A percentile compares a stretch with the other conserved stretches of the same genome.
phyloP scores from a whole-genome alignment of 768 basidiomycete species.

The Psilocybe azurescens region DNA sequence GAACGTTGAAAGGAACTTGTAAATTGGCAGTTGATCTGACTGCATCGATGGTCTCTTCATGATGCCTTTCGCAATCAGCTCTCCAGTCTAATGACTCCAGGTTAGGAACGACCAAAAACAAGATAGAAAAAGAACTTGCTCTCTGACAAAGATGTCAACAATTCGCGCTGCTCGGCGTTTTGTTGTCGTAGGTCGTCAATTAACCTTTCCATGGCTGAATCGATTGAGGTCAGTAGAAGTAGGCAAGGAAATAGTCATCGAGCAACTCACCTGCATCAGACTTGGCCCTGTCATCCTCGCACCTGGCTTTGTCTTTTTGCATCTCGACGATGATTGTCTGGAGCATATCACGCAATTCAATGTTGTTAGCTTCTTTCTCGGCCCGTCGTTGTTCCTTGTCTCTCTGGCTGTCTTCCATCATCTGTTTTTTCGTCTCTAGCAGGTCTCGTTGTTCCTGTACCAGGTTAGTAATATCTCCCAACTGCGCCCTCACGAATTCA shows the following conservation, averaged over 20 bases:
- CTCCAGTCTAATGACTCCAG: slow-evolving; percentile 60
- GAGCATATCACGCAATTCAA: slow-evolving; percentile 66
- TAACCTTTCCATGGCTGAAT: slow-evolving; percentile 62
- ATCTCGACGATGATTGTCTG: slow-evolving; percentile 61
- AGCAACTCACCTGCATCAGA: slow-evolving; percentile 55
- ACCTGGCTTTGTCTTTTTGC: slow-evolving; percentile 51
- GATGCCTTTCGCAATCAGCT: slow-evolving; percentile 65
- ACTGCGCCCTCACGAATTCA: slow-evolving; percentile 61
- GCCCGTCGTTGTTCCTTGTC: slow-evolving; percentile 64
- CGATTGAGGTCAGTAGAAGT: slow-evolving; percentile 19
- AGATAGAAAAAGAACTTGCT: slow-evolving; percentile 43
- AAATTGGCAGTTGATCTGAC: slow-evolving; percentile 75
- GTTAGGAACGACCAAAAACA: slow-evolving; percentile 14
- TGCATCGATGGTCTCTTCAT: slow-evolving; percentile 68
- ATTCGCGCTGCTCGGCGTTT: slow-evolving; percentile 62
- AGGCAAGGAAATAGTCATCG: not conserved
- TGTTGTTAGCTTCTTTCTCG: slow-evolving; percentile 61
- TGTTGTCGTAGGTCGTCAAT: slow-evolving; percentile 63
- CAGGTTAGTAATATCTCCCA: slow-evolving; percentile 75
- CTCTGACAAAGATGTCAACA: slow-evolving; percentile 59
- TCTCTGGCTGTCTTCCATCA: slow-evolving; percentile 65
- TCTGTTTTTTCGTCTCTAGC: slow-evolving; percentile 60
- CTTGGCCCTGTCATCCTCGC: slow-evolving; percentile 57
- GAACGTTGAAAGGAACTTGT: slow-evolving; percentile 84
- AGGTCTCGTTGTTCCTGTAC: slow-evolving; percentile 70